These are phyloP conservation scores for Fusarium xylarioides DNA, from an alignment of 2,329 filamentous ascomycete species.

Conservation along the genomic window DNA sequence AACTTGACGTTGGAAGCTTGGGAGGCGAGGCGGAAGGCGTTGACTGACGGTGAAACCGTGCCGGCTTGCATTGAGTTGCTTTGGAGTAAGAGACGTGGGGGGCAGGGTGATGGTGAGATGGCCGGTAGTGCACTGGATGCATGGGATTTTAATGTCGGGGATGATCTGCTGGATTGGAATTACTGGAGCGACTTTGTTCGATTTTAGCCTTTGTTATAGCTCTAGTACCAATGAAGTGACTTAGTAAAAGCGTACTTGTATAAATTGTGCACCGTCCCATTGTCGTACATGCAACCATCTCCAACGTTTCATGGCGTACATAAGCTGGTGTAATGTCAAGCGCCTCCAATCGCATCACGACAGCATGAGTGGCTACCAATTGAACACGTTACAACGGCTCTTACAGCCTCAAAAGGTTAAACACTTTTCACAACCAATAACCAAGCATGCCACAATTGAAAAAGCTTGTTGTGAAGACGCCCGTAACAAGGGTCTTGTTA, in stretches of 20 bases:
- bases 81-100: not conserved
- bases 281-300: not conserved
- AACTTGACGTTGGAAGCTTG: conserved; percentile 36
- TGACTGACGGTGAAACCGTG: not conserved
- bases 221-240: accelerated
- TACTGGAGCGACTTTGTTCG: conserved; percentile 36
- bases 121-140: not conserved
- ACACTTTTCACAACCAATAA: not conserved
- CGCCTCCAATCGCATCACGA: not conserved
- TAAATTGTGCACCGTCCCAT: accelerated
- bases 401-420: not conserved
- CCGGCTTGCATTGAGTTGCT: conserved; percentile 25
- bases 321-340: not conserved
- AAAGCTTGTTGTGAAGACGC: not conserved
- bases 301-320: not conserved
- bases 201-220: conserved; percentile 9
- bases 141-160: not conserved
- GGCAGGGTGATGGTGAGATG: not conserved
- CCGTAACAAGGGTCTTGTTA: not conserved
- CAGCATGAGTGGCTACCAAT: not conserved
- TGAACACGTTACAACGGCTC: not conserved
- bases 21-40: conserved; percentile 23
- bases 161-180: conserved; percentile 30
- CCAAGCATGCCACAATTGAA: not conserved
- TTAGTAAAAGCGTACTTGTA: no score